Conservation (phyloP, 176 grass and related monocot genomes). For the Carex cristatella region DNA sequence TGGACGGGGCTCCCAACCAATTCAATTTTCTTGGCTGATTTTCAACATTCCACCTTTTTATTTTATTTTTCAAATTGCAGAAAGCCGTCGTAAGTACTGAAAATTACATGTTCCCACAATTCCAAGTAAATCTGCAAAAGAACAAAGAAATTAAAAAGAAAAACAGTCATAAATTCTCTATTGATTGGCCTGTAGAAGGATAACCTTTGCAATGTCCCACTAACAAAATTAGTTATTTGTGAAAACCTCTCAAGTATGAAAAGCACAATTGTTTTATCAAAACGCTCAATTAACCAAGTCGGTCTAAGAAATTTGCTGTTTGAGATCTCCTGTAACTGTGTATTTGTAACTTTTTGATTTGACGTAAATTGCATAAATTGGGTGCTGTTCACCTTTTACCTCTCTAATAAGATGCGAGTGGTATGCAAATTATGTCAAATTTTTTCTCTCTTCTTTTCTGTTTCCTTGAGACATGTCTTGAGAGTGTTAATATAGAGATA, state of each 20-base stretch:
- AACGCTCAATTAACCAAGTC: neutral
- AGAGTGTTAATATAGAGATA: neutral
- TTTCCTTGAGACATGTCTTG: neutral
- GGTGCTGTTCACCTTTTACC: neutral
- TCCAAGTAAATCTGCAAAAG: neutral
- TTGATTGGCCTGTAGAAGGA: neutral
- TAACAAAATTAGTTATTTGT: slow-evolving; percentile 6
- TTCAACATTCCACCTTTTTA: slow-evolving; percentile 1
- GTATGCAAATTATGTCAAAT: slow-evolving; percentile 20
- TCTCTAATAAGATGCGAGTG: neutral
- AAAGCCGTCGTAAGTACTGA: neutral
- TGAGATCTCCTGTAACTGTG: neutral
- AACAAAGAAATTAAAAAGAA: neutral
- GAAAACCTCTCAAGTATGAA: neutral
- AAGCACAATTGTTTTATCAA: neutral
- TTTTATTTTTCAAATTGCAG: neutral
- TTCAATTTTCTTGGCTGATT: slow-evolving; percentile 63
- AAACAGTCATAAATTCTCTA: neutral
- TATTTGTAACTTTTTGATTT: neutral
- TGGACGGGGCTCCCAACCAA: slow-evolving; percentile 35
- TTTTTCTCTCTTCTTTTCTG: neutral
- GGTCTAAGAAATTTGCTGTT: neutral
- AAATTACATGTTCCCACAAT: neutral
- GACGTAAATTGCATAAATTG: neutral
- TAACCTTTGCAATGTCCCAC: neutral